These are phyloP conservation scores for Hymenoscyphus infarciens DNA, from an alignment of 2,329 filamentous ascomycete genomes.

Conservation along the genomic window DNA sequence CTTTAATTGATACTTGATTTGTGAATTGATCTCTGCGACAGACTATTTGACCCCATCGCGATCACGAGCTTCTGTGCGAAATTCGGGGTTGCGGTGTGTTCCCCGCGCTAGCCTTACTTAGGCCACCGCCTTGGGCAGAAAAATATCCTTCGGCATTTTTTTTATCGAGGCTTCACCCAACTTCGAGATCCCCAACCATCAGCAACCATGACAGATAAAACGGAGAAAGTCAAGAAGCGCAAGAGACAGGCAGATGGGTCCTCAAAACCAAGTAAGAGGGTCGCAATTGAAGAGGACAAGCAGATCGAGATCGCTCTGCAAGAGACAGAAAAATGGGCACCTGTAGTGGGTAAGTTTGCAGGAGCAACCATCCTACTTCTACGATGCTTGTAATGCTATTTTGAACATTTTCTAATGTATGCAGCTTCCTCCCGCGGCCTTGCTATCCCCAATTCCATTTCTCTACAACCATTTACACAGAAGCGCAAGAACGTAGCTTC, in stretches of 20 bases:
- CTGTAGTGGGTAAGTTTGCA: slow-evolving; percentile 47
- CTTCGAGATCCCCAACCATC: neutral
- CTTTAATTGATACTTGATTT: neutral
- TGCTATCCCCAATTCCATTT: slow-evolving; percentile 32
- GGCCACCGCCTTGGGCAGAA: slow-evolving; percentile 7
- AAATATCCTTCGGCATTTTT: slow-evolving; percentile 14
- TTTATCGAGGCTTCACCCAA: neutral
- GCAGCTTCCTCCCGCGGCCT: slow-evolving; percentile 37
- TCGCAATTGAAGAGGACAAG: slow-evolving; percentile 41
- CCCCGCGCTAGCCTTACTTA: slow-evolving; percentile 7
- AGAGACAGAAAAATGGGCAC: slow-evolving; percentile 46
- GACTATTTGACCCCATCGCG: neutral
- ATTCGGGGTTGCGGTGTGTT: neutral
- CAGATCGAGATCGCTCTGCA: slow-evolving; percentile 46
- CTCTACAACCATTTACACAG: slow-evolving; percentile 34
- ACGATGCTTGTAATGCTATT: neutral
- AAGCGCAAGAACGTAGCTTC: slow-evolving; percentile 27
- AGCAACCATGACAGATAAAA: slow-evolving; percentile 24
- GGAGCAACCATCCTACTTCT: neutral
- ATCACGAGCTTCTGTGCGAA: neutral
- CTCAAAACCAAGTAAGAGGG: slow-evolving; percentile 48
- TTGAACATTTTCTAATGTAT: slow-evolving; percentile 3
- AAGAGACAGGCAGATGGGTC: slow-evolving; percentile 46
- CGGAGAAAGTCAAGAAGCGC: slow-evolving; percentile 43
- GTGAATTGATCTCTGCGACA: neutral